These are phyloP conservation scores for Brettanomyces naardenensis DNA, from an alignment of 805 yeast genomes.

Conservation along the genomic window DNA sequence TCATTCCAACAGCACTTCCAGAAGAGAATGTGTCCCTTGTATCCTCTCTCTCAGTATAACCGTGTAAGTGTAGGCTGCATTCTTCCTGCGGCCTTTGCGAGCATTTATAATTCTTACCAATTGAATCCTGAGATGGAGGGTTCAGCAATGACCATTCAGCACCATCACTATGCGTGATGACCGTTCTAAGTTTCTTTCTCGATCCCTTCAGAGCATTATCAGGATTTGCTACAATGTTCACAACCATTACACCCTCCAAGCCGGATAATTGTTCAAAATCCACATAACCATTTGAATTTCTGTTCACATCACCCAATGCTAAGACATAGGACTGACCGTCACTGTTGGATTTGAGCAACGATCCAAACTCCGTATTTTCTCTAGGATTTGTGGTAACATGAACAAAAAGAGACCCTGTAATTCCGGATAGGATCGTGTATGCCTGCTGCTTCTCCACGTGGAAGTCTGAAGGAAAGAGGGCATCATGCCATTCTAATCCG, in stretches of 20 bases:
- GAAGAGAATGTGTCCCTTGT: slow-evolving; percentile 62
- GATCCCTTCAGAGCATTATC: slow-evolving; percentile 35
- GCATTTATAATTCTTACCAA: slow-evolving; percentile 25
- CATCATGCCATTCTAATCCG: slow-evolving; percentile 66
- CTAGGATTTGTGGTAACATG: slow-evolving; percentile 64
- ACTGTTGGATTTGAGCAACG: slow-evolving; percentile 74
- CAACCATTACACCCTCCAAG: slow-evolving; percentile 76
- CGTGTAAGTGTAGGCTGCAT: slow-evolving; percentile 39
- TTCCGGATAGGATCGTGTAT: slow-evolving; percentile 69
- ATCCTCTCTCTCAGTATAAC: slow-evolving; percentile 37
- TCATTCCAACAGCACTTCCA: slow-evolving; percentile 49
- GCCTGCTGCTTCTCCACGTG: slow-evolving; percentile 52
- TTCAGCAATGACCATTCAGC: slow-evolving; percentile 40
- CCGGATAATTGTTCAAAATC: slow-evolving; percentile 81
- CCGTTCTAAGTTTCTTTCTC: slow-evolving; percentile 41
- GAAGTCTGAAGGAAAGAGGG: slow-evolving; percentile 63
- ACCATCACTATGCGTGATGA: slow-evolving; percentile 47
- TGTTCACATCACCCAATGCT: slow-evolving; percentile 60
- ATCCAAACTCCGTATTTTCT: slow-evolving; percentile 56
- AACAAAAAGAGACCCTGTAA: slow-evolving; percentile 60
- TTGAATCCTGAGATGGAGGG: slow-evolving; percentile 35
- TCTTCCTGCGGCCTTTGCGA: slow-evolving; percentile 21
- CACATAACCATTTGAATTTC: slow-evolving; percentile 65
- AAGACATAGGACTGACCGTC: slow-evolving; percentile 79
- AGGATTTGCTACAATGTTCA: slow-evolving; percentile 58